Conservation (phyloP, 108 stramenopile species). For the Nitzschia putrida region DNA sequence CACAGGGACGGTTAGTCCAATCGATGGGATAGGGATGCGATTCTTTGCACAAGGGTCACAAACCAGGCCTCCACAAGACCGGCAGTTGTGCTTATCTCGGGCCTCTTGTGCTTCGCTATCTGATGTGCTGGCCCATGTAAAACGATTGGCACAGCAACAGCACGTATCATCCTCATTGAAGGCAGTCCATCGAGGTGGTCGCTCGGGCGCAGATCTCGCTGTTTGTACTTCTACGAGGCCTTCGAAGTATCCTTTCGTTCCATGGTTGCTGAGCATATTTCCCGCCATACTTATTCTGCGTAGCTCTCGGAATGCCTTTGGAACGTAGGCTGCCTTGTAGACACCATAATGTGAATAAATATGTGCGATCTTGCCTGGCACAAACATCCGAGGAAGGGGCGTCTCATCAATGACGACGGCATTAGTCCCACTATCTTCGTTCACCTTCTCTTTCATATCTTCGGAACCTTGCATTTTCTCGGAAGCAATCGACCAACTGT, state of each 20-base stretch:
- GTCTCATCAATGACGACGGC: conserved; percentile 84
- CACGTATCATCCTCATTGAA: conserved; percentile 85
- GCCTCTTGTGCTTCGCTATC: conserved; percentile 87
- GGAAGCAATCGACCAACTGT: conserved; percentile 41
- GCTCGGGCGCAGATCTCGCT: conserved; percentile 65
- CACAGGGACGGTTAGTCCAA: conserved; percentile 80
- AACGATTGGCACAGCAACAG: conserved; percentile 85
- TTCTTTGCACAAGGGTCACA: conserved; percentile 93
- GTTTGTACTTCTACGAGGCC: conserved; percentile 83
- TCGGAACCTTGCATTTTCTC: not conserved
- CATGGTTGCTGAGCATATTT: conserved; percentile 91
- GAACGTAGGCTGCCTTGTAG: conserved; percentile 82
- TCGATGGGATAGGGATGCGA: conserved; percentile 79
- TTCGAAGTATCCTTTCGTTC: conserved; percentile 80
- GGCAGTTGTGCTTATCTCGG: conserved; percentile 95
- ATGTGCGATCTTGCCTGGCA: conserved; percentile 92
- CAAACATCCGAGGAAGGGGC: conserved; percentile 87
- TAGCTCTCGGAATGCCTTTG: conserved; percentile 74
- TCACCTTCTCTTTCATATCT: conserved; percentile 5
- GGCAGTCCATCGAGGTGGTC: conserved; percentile 89
- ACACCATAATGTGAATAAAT: conserved; percentile 89
- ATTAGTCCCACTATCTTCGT: conserved; percentile 28
- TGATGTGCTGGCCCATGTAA: conserved; percentile 95
- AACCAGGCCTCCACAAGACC: conserved; percentile 90
- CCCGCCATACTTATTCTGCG: conserved; percentile 85